Percentiles rank a stretch among this genome's conserved stretches.
phyloP scores from a whole-genome alignment of 2,329 filamentous ascomycete species.

The Cordyceps cicadae region DNA sequence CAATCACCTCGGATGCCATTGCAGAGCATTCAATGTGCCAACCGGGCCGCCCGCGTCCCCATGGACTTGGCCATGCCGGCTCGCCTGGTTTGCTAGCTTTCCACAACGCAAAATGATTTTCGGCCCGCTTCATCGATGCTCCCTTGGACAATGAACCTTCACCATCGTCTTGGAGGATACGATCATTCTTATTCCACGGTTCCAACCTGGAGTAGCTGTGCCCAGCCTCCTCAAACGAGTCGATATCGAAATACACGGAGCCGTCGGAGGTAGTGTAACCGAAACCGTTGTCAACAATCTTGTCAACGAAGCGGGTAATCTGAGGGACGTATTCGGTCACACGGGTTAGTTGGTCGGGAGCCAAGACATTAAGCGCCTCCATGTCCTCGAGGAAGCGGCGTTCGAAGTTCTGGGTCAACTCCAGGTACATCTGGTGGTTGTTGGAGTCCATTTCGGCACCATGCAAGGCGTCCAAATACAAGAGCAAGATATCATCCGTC shows the following conservation, averaged over 20 bases:
- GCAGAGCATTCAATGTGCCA: conserved; percentile 72
- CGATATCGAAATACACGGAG: conserved; percentile 65
- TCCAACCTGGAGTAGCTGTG: conserved; percentile 61
- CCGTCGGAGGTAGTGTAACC: too few relatives aligned
- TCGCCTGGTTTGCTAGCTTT: conserved; percentile 50
- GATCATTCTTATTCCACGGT: conserved; percentile 60
- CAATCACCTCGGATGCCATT: conserved; percentile 61
- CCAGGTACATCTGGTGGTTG: too few relatives aligned
- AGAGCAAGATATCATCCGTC: too few relatives aligned
- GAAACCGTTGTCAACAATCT: too few relatives aligned
- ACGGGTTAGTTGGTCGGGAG: too few relatives aligned
- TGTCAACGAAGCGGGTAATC: too few relatives aligned
- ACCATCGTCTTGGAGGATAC: conserved; percentile 56
- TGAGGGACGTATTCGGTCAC: too few relatives aligned
- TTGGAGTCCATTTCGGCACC: too few relatives aligned
- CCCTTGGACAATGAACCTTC: conserved; percentile 56
- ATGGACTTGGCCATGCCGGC: conserved; percentile 50
- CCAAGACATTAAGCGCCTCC: too few relatives aligned
- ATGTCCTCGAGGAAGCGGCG: too few relatives aligned
- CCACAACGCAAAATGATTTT: conserved; percentile 58
- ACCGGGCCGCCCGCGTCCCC: conserved; percentile 60
- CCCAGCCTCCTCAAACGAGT: conserved; percentile 55
- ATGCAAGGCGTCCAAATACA: too few relatives aligned
- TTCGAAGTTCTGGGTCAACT: too few relatives aligned
- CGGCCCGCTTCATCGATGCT: conserved; percentile 52